Percentiles rank a stretch among this genome's conserved stretches.
Evolutionary conservation across 768 basidiomycete genomes (phyloP).

Genomic region (Hortiboletus flavorubellus): DNA sequence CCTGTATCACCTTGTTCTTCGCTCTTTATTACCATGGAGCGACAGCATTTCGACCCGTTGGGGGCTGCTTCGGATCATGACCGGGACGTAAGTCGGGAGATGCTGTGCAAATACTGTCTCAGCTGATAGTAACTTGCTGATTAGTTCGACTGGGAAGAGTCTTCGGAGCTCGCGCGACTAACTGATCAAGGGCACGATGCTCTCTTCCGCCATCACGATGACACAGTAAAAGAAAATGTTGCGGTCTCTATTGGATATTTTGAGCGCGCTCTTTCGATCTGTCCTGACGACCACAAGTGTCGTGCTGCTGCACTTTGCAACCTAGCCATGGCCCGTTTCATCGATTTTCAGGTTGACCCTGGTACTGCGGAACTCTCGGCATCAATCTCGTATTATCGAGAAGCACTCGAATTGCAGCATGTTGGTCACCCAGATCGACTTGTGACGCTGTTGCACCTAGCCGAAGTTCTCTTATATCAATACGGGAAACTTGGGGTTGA

Average conservation of each 20-base stretch:
- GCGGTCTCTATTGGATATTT: background rate
- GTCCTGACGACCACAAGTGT: background rate
- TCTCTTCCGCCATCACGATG: too few relatives aligned
- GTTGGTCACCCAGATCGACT: slow-evolving; percentile 7
- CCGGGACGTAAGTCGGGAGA: background rate
- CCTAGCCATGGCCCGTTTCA: slow-evolving; percentile 1
- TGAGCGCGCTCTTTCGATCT: background rate
- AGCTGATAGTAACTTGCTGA: background rate
- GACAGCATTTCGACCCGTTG: too few relatives aligned
- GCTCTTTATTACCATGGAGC: background rate
- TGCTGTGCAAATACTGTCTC: too few relatives aligned
- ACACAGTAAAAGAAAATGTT: background rate
- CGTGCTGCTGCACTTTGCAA: slow-evolving; percentile 8
- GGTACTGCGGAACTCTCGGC: background rate
- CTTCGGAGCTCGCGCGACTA: too few relatives aligned
- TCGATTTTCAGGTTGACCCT: background rate
- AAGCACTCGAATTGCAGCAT: slow-evolving; percentile 10
- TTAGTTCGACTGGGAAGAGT: background rate
- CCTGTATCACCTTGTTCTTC: background rate
- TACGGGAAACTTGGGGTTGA: background rate
- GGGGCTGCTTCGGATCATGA: background rate
- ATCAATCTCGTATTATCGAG: slow-evolving; percentile 1
- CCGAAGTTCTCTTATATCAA: background rate
- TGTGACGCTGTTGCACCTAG: background rate
- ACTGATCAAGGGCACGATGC: too few relatives aligned